Conservation (phyloP, 2,329 filamentous ascomycete genomes). For the Colletotrichum shisoi region DNA sequence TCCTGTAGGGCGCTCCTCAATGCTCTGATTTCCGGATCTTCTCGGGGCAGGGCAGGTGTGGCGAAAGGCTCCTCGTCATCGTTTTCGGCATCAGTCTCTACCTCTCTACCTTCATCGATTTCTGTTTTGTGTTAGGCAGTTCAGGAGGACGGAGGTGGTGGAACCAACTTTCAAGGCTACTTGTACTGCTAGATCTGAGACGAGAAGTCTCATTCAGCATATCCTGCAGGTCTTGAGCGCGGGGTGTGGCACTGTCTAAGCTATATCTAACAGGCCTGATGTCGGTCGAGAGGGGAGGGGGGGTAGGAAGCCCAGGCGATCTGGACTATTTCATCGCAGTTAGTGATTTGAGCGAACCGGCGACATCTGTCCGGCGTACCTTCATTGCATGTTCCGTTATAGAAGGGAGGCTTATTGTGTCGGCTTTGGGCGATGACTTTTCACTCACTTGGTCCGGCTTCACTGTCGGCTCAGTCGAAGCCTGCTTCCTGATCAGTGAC, state of each 20-base stretch:
- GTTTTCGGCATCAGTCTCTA: slow-evolving; percentile 63
- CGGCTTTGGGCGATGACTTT: slow-evolving; percentile 50
- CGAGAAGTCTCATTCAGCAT: slow-evolving; percentile 65
- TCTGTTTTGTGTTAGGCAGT: slow-evolving; percentile 52
- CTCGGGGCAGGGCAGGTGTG: slow-evolving; percentile 52
- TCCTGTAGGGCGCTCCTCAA: slow-evolving; percentile 81
- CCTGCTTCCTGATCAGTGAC: slow-evolving; percentile 48
- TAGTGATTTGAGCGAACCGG: background rate
- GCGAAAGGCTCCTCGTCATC: slow-evolving; percentile 61
- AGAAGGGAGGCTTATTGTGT: slow-evolving; percentile 50
- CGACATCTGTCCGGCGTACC: slow-evolving; percentile 43
- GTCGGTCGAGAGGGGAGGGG: slow-evolving; percentile 78
- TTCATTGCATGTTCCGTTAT: slow-evolving; percentile 49
- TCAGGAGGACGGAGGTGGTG: background rate
- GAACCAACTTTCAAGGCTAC: slow-evolving; percentile 76
- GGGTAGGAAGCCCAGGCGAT: slow-evolving; percentile 60
- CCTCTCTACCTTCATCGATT: slow-evolving; percentile 63
- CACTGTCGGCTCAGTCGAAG: slow-evolving; percentile 52
- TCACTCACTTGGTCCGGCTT: slow-evolving; percentile 49
- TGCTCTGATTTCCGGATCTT: slow-evolving; percentile 70
- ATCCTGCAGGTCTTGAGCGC: slow-evolving; percentile 82
- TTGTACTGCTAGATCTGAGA: slow-evolving; percentile 71
- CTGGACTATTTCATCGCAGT: slow-evolving; percentile 43
- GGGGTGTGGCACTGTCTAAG: slow-evolving; percentile 76
- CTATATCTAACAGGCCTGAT: slow-evolving; percentile 72